A percentile compares a stretch with the other conserved stretches of the same genome.
Conservation (phyloP, 495 filamentous ascomycete species). For the Filosporella fistucella region DNA sequence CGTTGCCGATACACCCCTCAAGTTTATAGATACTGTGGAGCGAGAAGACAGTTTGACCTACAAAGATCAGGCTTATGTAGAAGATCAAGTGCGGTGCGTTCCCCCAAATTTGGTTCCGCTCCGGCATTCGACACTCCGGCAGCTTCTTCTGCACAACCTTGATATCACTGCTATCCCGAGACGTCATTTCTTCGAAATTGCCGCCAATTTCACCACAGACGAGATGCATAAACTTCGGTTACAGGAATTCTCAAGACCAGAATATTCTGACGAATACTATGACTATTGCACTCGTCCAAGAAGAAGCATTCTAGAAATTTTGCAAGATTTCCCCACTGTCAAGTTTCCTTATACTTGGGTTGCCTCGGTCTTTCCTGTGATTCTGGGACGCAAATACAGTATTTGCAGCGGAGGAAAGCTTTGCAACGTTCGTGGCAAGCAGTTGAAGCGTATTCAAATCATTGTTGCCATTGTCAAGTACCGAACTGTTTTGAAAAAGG, state of each 20-base stretch:
- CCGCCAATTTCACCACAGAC: constrained; percentile 70
- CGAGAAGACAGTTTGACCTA: constrained; percentile 2
- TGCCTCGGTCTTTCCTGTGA: constrained; percentile 64
- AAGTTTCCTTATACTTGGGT: constrained; percentile 72
- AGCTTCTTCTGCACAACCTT: constrained; percentile 73
- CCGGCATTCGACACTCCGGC: constrained; percentile 58
- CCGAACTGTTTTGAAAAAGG: constrained; percentile 78
- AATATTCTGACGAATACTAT: constrained; percentile 83
- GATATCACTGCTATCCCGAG: constrained; percentile 87
- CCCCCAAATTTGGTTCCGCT: constrained; percentile 7
- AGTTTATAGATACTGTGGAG: constrained; percentile 26
- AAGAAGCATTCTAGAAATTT: constrained; percentile 83
- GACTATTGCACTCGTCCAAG: constrained; percentile 94
- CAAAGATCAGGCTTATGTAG: too few relatives aligned
- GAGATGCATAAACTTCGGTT: constrained; percentile 74
- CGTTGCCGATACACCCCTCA: constrained; percentile 62
- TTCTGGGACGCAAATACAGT: constrained; percentile 81
- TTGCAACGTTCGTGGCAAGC: neutral
- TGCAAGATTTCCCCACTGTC: constrained; percentile 84
- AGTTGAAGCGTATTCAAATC: constrained; percentile 56
- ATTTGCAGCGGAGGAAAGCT: constrained; percentile 69
- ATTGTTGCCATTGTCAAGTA: constrained; percentile 92
- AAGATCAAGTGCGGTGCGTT: too few relatives aligned
- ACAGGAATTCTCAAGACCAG: constrained; percentile 70
- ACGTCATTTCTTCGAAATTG: constrained; percentile 73